A percentile compares a stretch with the other conserved stretches of the same genome.
Evolutionary conservation across 2,329 filamentous ascomycete species (phyloP).

Genomic region (Pseudocercospora musae): DNA sequence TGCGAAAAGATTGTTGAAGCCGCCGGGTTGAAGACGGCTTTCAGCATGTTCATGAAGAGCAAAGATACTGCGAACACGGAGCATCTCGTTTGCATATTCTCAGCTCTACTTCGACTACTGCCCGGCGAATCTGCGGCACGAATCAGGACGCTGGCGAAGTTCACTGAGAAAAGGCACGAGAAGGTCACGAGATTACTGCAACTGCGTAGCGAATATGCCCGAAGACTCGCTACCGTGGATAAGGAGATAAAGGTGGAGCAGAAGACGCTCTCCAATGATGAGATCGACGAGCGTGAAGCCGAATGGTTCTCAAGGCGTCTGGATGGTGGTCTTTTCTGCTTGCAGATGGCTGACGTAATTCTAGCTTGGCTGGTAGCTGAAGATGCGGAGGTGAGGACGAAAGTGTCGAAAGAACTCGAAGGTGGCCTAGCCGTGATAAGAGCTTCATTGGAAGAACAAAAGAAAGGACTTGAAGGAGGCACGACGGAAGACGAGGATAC

Average conservation of each 20-base stretch:
- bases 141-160: conserved; percentile 86
- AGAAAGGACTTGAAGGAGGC: conserved; percentile 56
- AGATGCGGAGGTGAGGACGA: conserved; percentile 69
- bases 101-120: conserved; percentile 73
- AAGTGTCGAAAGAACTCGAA: conserved; percentile 63
- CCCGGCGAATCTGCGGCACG: conserved; percentile 73
- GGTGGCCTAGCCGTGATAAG: conserved; percentile 60
- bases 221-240: conserved; percentile 61
- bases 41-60: conserved; percentile 84
- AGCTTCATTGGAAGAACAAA: conserved; percentile 66
- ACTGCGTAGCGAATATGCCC: conserved; percentile 68
- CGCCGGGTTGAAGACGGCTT: conserved; percentile 78
- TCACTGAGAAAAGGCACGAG: conserved; percentile 89
- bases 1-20: conserved; percentile 77
- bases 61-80: conserved; percentile 66
- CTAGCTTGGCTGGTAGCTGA: conserved; percentile 90
- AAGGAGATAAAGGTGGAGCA: conserved; percentile 59
- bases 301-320: conserved; percentile 73
- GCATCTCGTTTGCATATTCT: conserved; percentile 81
- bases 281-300: conserved; percentile 59
- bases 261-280: conserved; percentile 53
- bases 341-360: conserved; percentile 80
- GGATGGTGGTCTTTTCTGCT: conserved; percentile 77
- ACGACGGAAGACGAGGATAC: conserved; percentile 49
- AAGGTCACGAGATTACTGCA: conserved; percentile 72